Conservation (phyloP, 2,329 filamentous ascomycete species). For the Cladorrhinum sp. region DNA sequence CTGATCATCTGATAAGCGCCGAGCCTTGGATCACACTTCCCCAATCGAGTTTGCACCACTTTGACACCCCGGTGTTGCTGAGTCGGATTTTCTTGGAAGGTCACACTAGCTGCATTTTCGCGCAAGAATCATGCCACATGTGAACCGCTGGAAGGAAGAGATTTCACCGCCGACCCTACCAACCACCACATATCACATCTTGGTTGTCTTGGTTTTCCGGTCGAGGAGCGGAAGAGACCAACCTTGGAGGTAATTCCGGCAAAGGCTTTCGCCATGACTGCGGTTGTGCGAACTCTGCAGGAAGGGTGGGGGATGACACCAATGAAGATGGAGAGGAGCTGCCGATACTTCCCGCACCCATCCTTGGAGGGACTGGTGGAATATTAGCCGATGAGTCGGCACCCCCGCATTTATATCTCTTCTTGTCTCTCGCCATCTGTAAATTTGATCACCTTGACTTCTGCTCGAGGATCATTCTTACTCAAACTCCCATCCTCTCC, state of each 20-base stretch:
- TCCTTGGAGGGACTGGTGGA: not conserved
- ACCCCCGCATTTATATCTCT: not conserved
- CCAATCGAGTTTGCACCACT: not conserved
- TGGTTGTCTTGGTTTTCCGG: not conserved
- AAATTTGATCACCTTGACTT: not conserved
- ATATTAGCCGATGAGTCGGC: not conserved
- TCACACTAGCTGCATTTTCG: not conserved
- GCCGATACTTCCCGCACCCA: not conserved
- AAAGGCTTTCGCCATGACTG: not conserved
- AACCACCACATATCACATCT: not conserved
- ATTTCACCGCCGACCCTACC: not conserved
- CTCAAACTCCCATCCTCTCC: no score
- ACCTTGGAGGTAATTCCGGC: not conserved
- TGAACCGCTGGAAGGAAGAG: not conserved
- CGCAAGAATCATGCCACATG: not conserved
- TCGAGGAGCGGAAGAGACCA: not conserved
- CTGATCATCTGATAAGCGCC: slow-evolving; percentile 24
- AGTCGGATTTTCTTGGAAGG: not conserved
- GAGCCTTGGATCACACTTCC: not conserved
- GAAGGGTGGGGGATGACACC: not conserved
- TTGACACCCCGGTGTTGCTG: not conserved
- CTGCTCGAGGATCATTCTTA: no score
- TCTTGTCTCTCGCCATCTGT: not conserved
- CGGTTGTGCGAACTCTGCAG: not conserved
- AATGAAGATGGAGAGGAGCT: not conserved